phyloP scores from a whole-genome alignment of 2,329 filamentous ascomycete species.

The Capronia coronata region DNA sequence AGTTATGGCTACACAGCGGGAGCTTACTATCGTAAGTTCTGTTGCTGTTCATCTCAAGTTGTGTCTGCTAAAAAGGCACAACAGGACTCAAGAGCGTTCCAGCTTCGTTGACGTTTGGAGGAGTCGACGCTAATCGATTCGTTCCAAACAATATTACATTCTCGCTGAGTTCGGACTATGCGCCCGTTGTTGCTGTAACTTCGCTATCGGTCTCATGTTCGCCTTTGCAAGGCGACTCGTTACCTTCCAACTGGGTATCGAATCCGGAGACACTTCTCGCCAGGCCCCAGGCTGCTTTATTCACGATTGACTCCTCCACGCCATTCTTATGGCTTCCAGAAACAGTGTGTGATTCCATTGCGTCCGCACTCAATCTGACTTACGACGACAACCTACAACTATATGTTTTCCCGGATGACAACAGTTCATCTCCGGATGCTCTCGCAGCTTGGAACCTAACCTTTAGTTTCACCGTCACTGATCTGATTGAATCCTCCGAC shows the following conservation, averaged over 20 bases:
- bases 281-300: constrained; percentile 25
- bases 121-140: constrained; percentile 32
- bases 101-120: constrained; percentile 32
- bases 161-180: constrained; percentile 29
- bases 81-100: constrained; percentile 31
- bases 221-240: constrained; percentile 7
- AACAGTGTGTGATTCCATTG: constrained; percentile 34
- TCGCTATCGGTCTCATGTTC: constrained; percentile 28
- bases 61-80: constrained; percentile 4
- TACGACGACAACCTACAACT: constrained; percentile 35
- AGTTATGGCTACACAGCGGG: constrained; percentile 35
- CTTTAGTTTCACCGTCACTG: constrained; percentile 35
- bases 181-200: constrained; percentile 32
- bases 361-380: constrained; percentile 33
- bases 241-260: constrained; percentile 25
- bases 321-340: constrained; percentile 38
- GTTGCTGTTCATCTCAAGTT: background rate
- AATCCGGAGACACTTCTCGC: constrained; percentile 27
- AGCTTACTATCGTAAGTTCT: constrained; percentile 30
- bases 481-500: constrained; percentile 29
- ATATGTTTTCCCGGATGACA: constrained; percentile 31
- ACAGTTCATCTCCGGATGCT: constrained; percentile 25
- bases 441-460: constrained; percentile 31
- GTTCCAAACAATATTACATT: constrained; percentile 30
- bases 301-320: constrained; percentile 38